Percentiles rank a stretch among this genome's conserved stretches.
Conservation (phyloP, 495 filamentous ascomycete genomes). For the Pyrenula aspistea region DNA sequence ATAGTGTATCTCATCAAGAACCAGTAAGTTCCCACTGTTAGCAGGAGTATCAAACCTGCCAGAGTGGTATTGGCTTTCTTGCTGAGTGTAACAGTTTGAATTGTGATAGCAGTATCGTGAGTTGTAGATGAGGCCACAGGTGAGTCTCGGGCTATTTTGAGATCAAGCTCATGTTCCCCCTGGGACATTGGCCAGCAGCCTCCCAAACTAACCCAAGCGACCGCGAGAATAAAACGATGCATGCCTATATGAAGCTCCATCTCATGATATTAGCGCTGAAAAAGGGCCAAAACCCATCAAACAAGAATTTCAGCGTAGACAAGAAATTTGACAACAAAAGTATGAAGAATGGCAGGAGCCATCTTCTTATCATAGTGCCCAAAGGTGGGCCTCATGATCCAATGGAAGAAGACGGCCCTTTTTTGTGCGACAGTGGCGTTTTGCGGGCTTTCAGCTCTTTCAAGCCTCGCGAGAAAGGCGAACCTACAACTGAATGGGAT, state of each 20-base stretch:
- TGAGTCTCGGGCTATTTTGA: neutral
- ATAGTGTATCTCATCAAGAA: neutral
- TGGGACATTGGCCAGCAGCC: neutral
- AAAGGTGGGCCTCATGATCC: neutral
- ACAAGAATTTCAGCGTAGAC: neutral
- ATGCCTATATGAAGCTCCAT: neutral
- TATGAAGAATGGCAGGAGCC: neutral
- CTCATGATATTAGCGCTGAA: neutral
- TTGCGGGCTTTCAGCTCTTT: neutral
- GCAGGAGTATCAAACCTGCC: slow-evolving; percentile 1
- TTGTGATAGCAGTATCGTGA: neutral
- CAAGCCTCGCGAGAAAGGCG: neutral
- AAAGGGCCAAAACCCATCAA: neutral
- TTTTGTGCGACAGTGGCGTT: neutral
- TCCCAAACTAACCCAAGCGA: neutral
- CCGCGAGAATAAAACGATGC: neutral
- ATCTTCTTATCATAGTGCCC: neutral
- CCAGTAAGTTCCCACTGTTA: neutral
- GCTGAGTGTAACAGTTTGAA: neutral
- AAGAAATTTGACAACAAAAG: neutral
- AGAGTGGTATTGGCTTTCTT: neutral
- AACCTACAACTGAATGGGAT: neutral
- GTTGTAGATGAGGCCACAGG: neutral
- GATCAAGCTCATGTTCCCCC: neutral
- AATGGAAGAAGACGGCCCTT: no score